These are phyloP conservation scores for Saccharomycopsis malanga DNA, from an alignment of 805 yeast genomes.

Conservation along the genomic window DNA sequence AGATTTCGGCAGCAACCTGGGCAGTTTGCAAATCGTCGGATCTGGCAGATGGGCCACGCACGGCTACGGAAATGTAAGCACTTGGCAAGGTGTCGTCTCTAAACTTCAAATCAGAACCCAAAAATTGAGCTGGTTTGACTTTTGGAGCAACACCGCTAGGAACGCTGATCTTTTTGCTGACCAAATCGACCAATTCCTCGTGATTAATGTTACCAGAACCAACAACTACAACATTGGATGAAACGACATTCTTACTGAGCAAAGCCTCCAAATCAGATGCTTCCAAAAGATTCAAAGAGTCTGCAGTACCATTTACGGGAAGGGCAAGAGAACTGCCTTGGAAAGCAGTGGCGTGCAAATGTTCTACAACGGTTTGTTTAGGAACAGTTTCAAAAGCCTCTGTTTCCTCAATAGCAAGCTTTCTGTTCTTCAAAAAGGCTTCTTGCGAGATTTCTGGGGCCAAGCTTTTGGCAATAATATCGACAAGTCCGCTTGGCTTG, in stretches of 20 bases:
- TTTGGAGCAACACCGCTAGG: slow-evolving; percentile 47
- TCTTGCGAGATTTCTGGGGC: slow-evolving; percentile 35
- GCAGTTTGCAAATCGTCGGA: slow-evolving; percentile 66
- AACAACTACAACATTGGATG: slow-evolving; percentile 62
- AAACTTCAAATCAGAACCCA: slow-evolving; percentile 82
- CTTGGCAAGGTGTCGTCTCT: slow-evolving; percentile 83
- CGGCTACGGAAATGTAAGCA: slow-evolving; percentile 74
- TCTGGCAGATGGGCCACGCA: slow-evolving; percentile 55
- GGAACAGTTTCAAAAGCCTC: slow-evolving; percentile 48
- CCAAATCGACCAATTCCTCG: slow-evolving; percentile 59
- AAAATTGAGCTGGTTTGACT: slow-evolving; percentile 51
- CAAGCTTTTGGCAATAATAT: slow-evolving; percentile 39
- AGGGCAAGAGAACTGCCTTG: slow-evolving; percentile 77
- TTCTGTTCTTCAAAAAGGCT: slow-evolving; percentile 42
- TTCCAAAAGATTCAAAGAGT: slow-evolving; percentile 52
- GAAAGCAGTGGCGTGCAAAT: slow-evolving; percentile 77
- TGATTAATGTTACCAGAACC: slow-evolving; percentile 64
- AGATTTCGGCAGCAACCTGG: slow-evolving; percentile 61
- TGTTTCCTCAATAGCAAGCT: slow-evolving; percentile 39
- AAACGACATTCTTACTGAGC: slow-evolving; percentile 48
- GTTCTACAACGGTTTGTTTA: slow-evolving; percentile 55
- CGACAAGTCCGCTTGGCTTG: slow-evolving; percentile 45
- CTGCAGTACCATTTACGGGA: slow-evolving; percentile 71
- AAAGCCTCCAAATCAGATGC: slow-evolving; percentile 51
- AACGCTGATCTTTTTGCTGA: slow-evolving; percentile 42